A percentile compares a stretch with the other conserved stretches of the same genome.
Evolutionary conservation across 2,329 filamentous ascomycete species (phyloP).

Genomic region (Daldinia eschscholtzii): DNA sequence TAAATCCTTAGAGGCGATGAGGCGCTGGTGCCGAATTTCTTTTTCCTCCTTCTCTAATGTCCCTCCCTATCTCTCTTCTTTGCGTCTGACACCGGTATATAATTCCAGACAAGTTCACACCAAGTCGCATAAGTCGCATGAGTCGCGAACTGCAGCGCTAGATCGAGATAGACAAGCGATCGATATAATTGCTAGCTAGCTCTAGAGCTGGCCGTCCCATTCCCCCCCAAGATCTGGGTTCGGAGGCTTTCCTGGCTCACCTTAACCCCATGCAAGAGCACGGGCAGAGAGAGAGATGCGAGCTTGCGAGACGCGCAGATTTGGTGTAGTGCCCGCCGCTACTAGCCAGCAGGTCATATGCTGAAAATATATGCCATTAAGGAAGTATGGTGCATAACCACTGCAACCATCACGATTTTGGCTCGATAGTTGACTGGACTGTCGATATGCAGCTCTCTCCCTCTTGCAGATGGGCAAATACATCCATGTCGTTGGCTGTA

Average conservation of each 20-base stretch:
- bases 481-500: slow-evolving; percentile 45
- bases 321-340: slow-evolving; percentile 42
- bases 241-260: slow-evolving; percentile 45
- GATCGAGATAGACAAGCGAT: slow-evolving; percentile 41
- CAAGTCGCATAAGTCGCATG: slow-evolving; percentile 22
- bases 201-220: slow-evolving; percentile 36
- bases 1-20: slow-evolving; percentile 24
- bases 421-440: slow-evolving; percentile 50
- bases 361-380: slow-evolving; percentile 48
- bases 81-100: slow-evolving; percentile 28
- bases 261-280: slow-evolving; percentile 26
- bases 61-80: neutral
- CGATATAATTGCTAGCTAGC: slow-evolving; percentile 31
- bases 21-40: slow-evolving; percentile 30
- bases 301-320: slow-evolving; percentile 44
- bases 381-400: slow-evolving; percentile 49
- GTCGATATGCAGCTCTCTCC: slow-evolving; percentile 49
- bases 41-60: slow-evolving; percentile 11
- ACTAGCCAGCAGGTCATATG: slow-evolving; percentile 50
- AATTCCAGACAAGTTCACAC: slow-evolving; percentile 28
- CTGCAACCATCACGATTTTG: slow-evolving; percentile 52
- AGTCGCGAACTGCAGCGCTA: slow-evolving; percentile 36
- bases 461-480: slow-evolving; percentile 51
- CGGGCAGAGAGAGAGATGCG: slow-evolving; percentile 40
- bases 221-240: slow-evolving; percentile 42